phyloP scores from a whole-genome alignment of 306 rosid species.

The Trifolium pratense region DNA sequence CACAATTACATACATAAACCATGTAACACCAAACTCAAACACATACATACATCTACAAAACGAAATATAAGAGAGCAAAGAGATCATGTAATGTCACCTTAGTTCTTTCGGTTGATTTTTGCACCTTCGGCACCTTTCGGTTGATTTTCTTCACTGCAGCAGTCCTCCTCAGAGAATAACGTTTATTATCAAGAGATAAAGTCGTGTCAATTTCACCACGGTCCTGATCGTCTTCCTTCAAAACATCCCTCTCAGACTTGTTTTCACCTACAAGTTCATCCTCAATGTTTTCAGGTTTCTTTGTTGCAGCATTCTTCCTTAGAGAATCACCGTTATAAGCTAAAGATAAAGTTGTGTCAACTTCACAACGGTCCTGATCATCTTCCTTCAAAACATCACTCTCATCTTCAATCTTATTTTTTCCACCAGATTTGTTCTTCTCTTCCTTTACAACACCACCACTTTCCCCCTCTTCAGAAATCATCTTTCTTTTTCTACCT shows the following conservation, averaged over 20 bases:
- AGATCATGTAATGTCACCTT: constrained; percentile 34
- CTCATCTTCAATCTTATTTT: too few species aligned
- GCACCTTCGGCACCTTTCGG: not conserved
- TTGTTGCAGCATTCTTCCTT: too few species aligned
- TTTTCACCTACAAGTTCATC: not conserved
- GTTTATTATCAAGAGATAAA: not conserved
- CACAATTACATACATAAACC: not conserved
- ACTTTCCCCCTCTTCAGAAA: not conserved
- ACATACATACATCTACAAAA: constrained; percentile 4
- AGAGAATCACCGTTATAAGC: too few species aligned
- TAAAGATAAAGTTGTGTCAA: too few species aligned
- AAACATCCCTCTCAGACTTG: not conserved
- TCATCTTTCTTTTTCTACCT: not conserved
- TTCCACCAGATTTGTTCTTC: not conserved
- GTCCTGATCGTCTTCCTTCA: constrained; percentile 4
- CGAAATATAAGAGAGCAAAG: not conserved
- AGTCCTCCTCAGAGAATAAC: constrained; percentile 12
- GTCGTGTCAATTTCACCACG: not conserved
- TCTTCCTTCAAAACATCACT: too few species aligned
- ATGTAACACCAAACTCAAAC: constrained; percentile 9
- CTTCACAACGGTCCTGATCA: too few species aligned
- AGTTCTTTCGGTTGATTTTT: not conserved
- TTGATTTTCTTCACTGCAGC: not conserved
- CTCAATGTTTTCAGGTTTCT: too few species aligned
- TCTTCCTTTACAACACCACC: not conserved